Base-by-base conservation (phyloP, 164 flowering plant genomes). In the Aristolochia fimbriata region DNA sequence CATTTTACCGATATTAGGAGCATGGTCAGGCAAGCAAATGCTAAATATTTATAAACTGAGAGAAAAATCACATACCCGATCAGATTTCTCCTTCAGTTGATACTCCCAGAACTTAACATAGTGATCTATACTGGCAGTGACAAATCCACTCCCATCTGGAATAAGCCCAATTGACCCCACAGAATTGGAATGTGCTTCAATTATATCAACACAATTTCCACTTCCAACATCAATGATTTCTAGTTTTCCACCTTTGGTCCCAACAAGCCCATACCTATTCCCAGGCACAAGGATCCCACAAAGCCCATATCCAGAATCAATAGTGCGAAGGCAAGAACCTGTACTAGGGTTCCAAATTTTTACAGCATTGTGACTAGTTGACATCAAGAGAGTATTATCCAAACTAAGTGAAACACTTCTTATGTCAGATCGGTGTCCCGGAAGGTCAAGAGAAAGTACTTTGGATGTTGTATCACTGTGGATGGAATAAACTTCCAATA, bases 311-410 rank as follows among this genome's bases (percentile, higher is more conserved):
- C 81, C 93, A 51, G 97, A 91, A 58, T 88, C 97, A 68, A 94
- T 83, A 6, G 97, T 94, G 23, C 91, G 73, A 60, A 94, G 87
- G 70, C 96, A 88, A 62, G 86, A 76, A 57, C 96, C 88, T 58
- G 91, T 79, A 63, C 84, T 94, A 52, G 99, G 95, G 61, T 91
- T 94, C 97, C 99, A 94, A 61, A 94, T 78, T 73, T 94, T 94
- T 23, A 80, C 81, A 13, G 85, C 74, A 71, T 80, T 84, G 68
- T 90, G 93, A 77, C 95, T 88, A 21, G 99, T 94, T 57, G 97
- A 85, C 93, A 94, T 74, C 72, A 94, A 73, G 65, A 88, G 83
- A 15, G 82, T 79, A 68, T 83, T 88, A 71, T 94, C 96, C 50
- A 93, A 81, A 70, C 97, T 91, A 59, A 94, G 93, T 21, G 87